Evolutionary conservation across 78 protist genomes (phyloP).

Genomic region (Tieghemostelium lacteum): DNA sequence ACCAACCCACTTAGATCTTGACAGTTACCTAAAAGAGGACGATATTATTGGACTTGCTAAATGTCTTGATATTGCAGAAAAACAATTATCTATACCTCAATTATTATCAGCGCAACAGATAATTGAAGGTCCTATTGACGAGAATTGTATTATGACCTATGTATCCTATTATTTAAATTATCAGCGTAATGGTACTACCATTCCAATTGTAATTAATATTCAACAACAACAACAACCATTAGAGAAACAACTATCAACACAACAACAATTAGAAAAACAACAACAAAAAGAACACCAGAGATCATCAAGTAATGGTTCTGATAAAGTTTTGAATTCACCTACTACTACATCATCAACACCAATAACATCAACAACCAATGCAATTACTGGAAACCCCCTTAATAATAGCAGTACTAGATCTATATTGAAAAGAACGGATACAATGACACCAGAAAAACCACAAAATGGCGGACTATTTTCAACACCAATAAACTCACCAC

Average conservation of each 20-base stretch:
- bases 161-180: constrained; percentile 44
- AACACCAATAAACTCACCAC: constrained; percentile 4
- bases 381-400: background rate
- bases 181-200: constrained; percentile 4
- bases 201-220: background rate
- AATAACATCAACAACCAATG: constrained; percentile 11
- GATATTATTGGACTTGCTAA: constrained; percentile 17
- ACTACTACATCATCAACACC: constrained; percentile 17
- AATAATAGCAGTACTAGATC: background rate
- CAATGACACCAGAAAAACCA: constrained; percentile 28
- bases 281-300: no score
- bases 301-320: background rate
- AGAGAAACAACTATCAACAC: background rate
- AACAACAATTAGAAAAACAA: background rate
- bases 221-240: background rate
- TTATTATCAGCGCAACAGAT: constrained; percentile 41
- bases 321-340: background rate
- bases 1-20: constrained; percentile 15
- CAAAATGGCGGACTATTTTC: background rate
- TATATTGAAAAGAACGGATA: background rate
- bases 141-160: constrained; percentile 61
- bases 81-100: constrained; percentile 28
- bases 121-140: constrained; percentile 56
- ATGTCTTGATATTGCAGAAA: constrained; percentile 59
- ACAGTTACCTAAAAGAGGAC: background rate